Evolutionary conservation across 2,329 filamentous ascomycete genomes (phyloP).

Genomic region (Botrytis medusae): DNA sequence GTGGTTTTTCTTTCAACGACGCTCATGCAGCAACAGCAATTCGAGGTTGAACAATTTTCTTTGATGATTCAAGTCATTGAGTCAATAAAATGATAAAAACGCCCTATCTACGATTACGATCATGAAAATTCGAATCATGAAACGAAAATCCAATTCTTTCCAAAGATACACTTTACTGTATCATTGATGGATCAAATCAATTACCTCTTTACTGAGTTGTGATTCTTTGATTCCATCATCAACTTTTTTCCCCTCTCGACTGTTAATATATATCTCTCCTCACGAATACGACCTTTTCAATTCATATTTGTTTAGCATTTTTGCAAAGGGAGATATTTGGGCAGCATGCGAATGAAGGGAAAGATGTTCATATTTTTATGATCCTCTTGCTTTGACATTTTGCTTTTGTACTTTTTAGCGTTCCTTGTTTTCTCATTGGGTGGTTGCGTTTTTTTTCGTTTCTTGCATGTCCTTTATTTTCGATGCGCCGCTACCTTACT

Average conservation of each 20-base stretch:
- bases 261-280: conserved; percentile 11
- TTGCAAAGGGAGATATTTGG: conserved; percentile 16
- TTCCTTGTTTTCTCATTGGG: conserved; percentile 11
- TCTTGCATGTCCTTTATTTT: conserved; percentile 17
- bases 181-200: neutral
- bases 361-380: neutral
- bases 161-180: neutral
- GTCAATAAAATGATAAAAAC: neutral
- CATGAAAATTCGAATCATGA: conserved; percentile 7
- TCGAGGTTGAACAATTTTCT: conserved; percentile 34
- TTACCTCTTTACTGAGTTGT: conserved; percentile 11
- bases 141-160: conserved; percentile 2
- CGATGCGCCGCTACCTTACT: neutral
- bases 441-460: neutral
- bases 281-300: conserved; percentile 10
- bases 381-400: conserved; percentile 14
- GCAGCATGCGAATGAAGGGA: conserved; percentile 18
- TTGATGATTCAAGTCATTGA: neutral
- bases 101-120: conserved; percentile 12
- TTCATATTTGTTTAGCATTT: conserved; percentile 20
- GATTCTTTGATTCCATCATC: neutral
- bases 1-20: conserved; percentile 40
- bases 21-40: conserved; percentile 42
- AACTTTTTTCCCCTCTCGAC: neutral
- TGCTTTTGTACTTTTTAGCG: conserved; percentile 19